These are phyloP conservation scores for Scheffersomyces lignicola DNA, from an alignment of 1,139 yeast species.

Conservation along the genomic window DNA sequence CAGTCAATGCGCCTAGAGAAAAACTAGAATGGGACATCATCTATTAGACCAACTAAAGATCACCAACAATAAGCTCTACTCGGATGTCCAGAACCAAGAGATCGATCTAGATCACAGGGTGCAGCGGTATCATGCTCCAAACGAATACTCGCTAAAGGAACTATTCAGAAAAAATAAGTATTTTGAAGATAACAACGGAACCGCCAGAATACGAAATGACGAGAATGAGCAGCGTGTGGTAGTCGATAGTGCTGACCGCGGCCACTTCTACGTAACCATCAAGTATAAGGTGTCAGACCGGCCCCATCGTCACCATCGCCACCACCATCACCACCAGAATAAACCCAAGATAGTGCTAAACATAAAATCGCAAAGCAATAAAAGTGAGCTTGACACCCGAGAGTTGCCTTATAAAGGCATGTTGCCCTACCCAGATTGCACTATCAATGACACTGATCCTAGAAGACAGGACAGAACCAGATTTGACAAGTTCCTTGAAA, in stretches of 20 bases:
- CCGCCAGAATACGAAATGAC: not conserved
- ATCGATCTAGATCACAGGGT: slow-evolving; percentile 21
- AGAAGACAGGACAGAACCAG: slow-evolving; percentile 46
- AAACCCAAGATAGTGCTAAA: slow-evolving; percentile 1
- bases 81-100: slow-evolving; percentile 15
- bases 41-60: slow-evolving; percentile 28
- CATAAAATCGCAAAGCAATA: slow-evolving; percentile 2
- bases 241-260: not conserved
- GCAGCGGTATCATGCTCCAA: slow-evolving; percentile 15
- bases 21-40: slow-evolving; percentile 18
- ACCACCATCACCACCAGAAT: not conserved
- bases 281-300: slow-evolving; percentile 4
- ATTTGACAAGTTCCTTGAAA: slow-evolving; percentile 36
- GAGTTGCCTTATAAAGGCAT: slow-evolving; percentile 70
- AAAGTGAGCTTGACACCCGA: slow-evolving; percentile 8
- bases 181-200: slow-evolving; percentile 4
- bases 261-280: slow-evolving; percentile 6
- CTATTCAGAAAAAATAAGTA: slow-evolving; percentile 12
- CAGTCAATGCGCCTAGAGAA: too few species aligned
- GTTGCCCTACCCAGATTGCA: slow-evolving; percentile 57
- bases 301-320: slow-evolving; percentile 2
- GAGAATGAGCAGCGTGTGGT: not conserved
- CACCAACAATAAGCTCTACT: slow-evolving; percentile 26
- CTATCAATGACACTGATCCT: slow-evolving; percentile 63
- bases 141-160: slow-evolving; percentile 16